phyloP scores from a whole-genome alignment of 2,329 filamentous ascomycete genomes.

The Paracorniculantispora psalliotae region DNA sequence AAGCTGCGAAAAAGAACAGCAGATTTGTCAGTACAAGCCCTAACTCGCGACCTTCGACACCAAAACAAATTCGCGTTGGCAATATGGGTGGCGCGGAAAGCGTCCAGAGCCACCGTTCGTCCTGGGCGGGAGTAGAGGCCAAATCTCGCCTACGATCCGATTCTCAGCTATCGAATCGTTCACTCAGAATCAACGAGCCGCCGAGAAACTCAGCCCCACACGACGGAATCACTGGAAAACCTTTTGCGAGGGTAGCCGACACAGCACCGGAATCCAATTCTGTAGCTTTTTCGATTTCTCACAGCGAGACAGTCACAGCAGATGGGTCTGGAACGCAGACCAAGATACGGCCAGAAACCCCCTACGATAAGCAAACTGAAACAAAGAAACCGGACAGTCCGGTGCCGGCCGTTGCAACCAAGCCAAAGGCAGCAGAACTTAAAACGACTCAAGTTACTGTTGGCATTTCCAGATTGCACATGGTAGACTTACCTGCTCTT shows the following conservation, averaged over 20 bases:
- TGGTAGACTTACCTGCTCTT: constrained; percentile 75
- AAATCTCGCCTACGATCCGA: constrained; percentile 6
- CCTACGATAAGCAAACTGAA: neutral
- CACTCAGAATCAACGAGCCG: neutral
- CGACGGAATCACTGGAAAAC: constrained; percentile 51
- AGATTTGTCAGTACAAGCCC: neutral
- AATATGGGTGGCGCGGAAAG: neutral
- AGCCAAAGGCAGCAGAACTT: neutral
- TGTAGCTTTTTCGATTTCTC: constrained; percentile 23
- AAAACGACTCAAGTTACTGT: constrained; percentile 63
- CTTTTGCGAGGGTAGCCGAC: constrained; percentile 45
- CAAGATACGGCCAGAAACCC: neutral
- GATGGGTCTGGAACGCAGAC: neutral
- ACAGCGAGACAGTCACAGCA: neutral
- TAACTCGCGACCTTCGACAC: neutral
- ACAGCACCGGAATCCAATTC: constrained; percentile 26
- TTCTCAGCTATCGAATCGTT: constrained; percentile 20
- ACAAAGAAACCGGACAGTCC: neutral
- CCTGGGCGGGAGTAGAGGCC: neutral
- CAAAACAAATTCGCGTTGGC: neutral
- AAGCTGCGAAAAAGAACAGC: neutral
- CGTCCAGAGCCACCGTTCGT: neutral
- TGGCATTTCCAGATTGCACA: constrained; percentile 82
- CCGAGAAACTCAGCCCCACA: constrained; percentile 27
- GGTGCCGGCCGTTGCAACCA: constrained; percentile 19